Evolutionary conservation across 257 asterid species (phyloP), one percentile per base, ranked within the genome.

Genomic region (Datura wrightii): DNA sequence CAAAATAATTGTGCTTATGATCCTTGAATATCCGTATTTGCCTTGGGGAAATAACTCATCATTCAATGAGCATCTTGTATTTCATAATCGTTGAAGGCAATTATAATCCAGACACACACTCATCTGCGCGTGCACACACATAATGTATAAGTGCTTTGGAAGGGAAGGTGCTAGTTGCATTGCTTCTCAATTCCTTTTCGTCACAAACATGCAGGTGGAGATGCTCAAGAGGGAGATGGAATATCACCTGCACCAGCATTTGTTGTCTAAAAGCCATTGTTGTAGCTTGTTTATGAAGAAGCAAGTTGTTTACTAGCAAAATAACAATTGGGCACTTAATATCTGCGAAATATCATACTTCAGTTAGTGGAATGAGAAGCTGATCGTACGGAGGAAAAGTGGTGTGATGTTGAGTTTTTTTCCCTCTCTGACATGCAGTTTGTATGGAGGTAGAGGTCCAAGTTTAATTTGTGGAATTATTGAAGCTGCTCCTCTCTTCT

Each of bases 191-290:
- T 36, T 70, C 31, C 65, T 31, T 53, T 60, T 59, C n/a, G 82
- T 84, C 80, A 80, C 56, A 56, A 24, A 74, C 50, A 56, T 88
- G 93, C 88, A 87, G 96, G 83, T 16, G 90, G 71, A 69, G 92
- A 86, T 74, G 56, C 54, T 76, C 88, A 69, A 59, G 84, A 83
- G 71, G 85, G 84, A 89, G 89, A 83, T 15, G 92, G 85, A 67
- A 89, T 86, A 79, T 56, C 91, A 59, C 41, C 92, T 41, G 88
- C 86, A 48, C 71, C 91, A 2, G 86, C 71, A 83, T 79, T 94
- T 88, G 69, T 92, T 79, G 85, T 94, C 87, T 92, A 83, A 88
- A 83, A 84, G 87, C 8, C 37, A 7, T 7, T 74, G 80, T 11
- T 50, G n/a, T 31, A 52, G 48, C 15, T 78, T 52, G 63, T 8